A percentile compares a stretch with the other conserved stretches of the same genome.
phyloP scores from a whole-genome alignment of 805 yeast genomes.

The Spathaspora girioi region DNA sequence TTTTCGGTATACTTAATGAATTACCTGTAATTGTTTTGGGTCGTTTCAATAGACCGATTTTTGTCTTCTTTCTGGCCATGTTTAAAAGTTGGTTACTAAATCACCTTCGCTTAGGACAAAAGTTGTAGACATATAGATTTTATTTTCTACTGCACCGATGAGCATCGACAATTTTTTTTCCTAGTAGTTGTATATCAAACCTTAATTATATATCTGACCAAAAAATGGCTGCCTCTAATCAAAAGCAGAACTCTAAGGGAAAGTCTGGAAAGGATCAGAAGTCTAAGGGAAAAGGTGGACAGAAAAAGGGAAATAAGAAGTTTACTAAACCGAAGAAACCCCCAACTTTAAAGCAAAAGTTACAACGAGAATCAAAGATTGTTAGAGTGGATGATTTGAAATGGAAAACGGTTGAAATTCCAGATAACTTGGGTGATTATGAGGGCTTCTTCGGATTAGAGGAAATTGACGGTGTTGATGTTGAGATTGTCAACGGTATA shows the following conservation, averaged over 20 bases:
- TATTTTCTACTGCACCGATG: neutral
- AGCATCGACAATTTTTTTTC: neutral
- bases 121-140: neutral
- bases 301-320: conserved; percentile 1
- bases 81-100: neutral
- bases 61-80: conserved; percentile 12
- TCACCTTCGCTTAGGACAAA: too few relatives aligned
- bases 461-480: conserved; percentile 90
- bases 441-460: conserved; percentile 92
- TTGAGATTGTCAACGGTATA: conserved; percentile 66
- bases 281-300: neutral
- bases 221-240: neutral
- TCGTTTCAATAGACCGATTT: conserved; percentile 25
- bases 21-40: conserved; percentile 30
- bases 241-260: neutral
- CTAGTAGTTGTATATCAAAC: neutral
- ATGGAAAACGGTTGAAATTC: conserved; percentile 83
- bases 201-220: neutral
- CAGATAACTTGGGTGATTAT: conserved; percentile 80
- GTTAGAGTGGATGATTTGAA: conserved; percentile 50
- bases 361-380: conserved; percentile 30
- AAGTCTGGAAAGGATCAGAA: neutral
- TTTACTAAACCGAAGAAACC: conserved; percentile 5
- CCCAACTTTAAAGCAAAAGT: conserved; percentile 28
- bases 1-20: conserved; percentile 29